phyloP scores from a whole-genome alignment of 306 rosid genomes.

The Inga leiocalycina region DNA sequence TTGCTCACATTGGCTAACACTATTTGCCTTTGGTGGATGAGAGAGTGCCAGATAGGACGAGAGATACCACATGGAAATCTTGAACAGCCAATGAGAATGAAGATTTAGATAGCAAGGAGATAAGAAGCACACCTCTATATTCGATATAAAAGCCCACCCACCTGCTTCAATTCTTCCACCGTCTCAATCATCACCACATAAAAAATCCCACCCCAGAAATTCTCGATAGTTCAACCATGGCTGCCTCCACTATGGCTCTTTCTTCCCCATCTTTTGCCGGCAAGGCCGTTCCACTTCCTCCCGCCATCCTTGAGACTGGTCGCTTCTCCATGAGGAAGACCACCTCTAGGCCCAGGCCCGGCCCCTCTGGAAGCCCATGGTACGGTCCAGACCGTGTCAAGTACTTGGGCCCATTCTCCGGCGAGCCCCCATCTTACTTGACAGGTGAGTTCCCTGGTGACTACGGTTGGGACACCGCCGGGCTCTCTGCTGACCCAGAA shows the following conservation, averaged over 20 bases:
- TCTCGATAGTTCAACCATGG: not conserved
- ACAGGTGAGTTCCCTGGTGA: not conserved
- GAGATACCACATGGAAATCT: not conserved
- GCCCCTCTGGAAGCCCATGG: not conserved
- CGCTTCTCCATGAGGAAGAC: not conserved
- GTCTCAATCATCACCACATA: not conserved
- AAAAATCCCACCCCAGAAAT: not conserved
- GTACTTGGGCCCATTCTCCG: not conserved
- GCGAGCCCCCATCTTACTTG: not conserved
- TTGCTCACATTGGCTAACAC: not conserved
- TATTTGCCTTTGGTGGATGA: not conserved
- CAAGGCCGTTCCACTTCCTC: not conserved
- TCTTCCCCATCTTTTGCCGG: not conserved
- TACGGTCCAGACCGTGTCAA: not conserved
- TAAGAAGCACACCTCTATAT: not conserved
- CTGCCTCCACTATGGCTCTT: not conserved
- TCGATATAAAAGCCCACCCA: not conserved
- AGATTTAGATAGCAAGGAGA: not conserved
- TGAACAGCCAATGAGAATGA: not conserved
- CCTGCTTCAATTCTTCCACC: not conserved
- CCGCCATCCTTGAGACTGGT: not conserved
- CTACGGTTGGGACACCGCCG: not conserved
- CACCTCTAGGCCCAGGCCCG: not conserved
- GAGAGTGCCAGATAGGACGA: not conserved
- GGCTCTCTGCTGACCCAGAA: not conserved